Evolutionary conservation across 768 basidiomycete species (phyloP).

Genomic region (Boletus bicolor): DNA sequence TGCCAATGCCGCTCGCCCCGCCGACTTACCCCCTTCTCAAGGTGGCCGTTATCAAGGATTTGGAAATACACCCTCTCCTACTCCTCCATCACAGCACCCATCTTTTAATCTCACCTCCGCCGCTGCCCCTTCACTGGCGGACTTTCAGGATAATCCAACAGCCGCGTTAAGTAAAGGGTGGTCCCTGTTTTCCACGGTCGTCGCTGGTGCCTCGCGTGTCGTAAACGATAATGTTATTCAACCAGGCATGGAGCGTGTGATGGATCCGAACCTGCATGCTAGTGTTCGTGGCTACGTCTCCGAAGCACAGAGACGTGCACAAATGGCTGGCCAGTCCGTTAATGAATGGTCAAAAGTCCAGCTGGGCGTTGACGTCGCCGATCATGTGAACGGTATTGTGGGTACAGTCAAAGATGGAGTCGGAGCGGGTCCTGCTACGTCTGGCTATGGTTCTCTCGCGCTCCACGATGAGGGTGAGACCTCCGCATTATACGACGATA

Average conservation of each 20-base stretch:
- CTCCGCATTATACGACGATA: constrained; percentile 61
- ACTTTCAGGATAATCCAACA: constrained; percentile 84
- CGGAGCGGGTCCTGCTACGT: constrained; percentile 50
- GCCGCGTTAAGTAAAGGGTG: constrained; percentile 90
- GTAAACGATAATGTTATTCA: constrained; percentile 89
- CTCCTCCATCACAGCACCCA: constrained; percentile 53
- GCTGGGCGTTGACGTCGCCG: constrained; percentile 84
- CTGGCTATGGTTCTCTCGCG: constrained; percentile 49
- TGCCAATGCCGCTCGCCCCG: constrained; percentile 74
- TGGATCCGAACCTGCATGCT: constrained; percentile 76
- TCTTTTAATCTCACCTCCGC: constrained; percentile 74
- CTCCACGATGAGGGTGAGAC: constrained; percentile 50
- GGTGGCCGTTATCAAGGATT: constrained; percentile 94
- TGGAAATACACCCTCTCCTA: constrained; percentile 75
- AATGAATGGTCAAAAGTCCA: constrained; percentile 76
- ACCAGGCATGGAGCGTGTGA: constrained; percentile 78
- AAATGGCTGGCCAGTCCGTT: constrained; percentile 56
- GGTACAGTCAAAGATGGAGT: constrained; percentile 58
- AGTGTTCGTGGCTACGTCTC: constrained; percentile 69
- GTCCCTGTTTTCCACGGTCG: constrained; percentile 89
- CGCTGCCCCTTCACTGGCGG: constrained; percentile 71
- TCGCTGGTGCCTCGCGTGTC: constrained; percentile 71
- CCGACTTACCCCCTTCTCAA: constrained; percentile 85
- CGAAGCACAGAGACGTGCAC: constrained; percentile 65
- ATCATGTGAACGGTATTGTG: constrained; percentile 68